These are phyloP conservation scores for Skeletonema grethae DNA, from an alignment of 108 stramenopile species.

Conservation along the genomic window DNA sequence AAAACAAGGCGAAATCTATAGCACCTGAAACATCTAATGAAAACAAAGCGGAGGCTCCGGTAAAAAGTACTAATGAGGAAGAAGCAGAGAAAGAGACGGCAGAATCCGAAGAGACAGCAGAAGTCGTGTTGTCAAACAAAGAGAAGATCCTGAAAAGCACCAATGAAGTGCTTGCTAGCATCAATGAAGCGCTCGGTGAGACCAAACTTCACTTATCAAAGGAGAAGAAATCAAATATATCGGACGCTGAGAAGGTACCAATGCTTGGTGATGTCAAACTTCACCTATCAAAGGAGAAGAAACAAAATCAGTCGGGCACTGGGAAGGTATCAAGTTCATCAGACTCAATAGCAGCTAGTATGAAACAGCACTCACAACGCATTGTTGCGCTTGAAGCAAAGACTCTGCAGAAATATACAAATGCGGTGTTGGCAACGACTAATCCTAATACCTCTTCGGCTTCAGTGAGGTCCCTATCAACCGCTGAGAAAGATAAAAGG, in stretches of 20 bases:
- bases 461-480: constrained; percentile 13
- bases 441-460: constrained; percentile 7
- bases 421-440: not conserved
- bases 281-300: not conserved
- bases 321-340: constrained; percentile 4
- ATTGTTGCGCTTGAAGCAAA: not conserved
- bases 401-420: not conserved
- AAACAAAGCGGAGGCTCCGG: not conserved
- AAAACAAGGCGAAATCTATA: not conserved
- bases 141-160: not conserved
- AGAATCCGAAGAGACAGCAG: not conserved
- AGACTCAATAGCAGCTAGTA: not conserved
- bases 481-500: not conserved
- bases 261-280: not conserved
- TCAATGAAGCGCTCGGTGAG: too few species aligned
- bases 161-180: too few species aligned
- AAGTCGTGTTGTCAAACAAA: not conserved
- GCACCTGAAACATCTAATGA: too few species aligned
- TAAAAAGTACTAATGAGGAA: not conserved
- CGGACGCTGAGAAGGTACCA: too few species aligned
- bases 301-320: not conserved
- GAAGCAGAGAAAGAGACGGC: not conserved
- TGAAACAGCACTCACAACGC: not conserved
- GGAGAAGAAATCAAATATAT: not conserved
- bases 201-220: too few species aligned